A percentile compares a stretch with the other conserved stretches of the same genome.
phyloP scores from a whole-genome alignment of 192 early-diverging fungal genomes.

The Coemansia sp. region DNA sequence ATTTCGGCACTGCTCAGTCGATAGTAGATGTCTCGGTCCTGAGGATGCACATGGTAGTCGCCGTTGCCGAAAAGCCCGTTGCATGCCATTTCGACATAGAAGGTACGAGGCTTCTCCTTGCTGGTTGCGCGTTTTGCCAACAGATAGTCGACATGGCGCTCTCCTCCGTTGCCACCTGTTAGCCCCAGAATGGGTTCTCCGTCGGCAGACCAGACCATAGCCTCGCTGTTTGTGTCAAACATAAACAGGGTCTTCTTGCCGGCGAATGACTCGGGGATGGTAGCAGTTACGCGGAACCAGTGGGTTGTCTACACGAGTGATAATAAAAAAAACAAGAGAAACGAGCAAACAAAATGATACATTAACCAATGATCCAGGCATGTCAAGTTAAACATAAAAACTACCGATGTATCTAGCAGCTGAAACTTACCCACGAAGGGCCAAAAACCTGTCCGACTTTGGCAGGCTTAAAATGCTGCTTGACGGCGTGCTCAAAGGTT shows the following conservation, averaged over 20 bases:
- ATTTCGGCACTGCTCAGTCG: slow-evolving; percentile 66
- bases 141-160: slow-evolving; percentile 62
- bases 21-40: slow-evolving; percentile 70
- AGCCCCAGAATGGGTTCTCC: slow-evolving; percentile 84
- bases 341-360: slow-evolving; percentile 9
- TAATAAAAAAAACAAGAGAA: slow-evolving; percentile 16
- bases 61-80: slow-evolving; percentile 92
- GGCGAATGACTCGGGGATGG: slow-evolving; percentile 62
- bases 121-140: slow-evolving; percentile 45
- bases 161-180: slow-evolving; percentile 69
- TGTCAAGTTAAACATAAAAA: too few species aligned
- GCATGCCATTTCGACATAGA: slow-evolving; percentile 89
- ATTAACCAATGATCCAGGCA: not conserved
- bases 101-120: slow-evolving; percentile 59
- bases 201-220: slow-evolving; percentile 81
- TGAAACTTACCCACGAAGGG: slow-evolving; percentile 73
- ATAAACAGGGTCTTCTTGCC: slow-evolving; percentile 76
- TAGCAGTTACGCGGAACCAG: slow-evolving; percentile 70
- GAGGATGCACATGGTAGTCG: slow-evolving; percentile 61
- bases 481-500: slow-evolving; percentile 54
- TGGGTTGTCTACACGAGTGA: slow-evolving; percentile 62
- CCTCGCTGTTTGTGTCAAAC: slow-evolving; percentile 87
- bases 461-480: slow-evolving; percentile 66
- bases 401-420: not conserved
- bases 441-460: slow-evolving; percentile 78